Percentiles rank a stretch among this genome's conserved stretches.
These are phyloP conservation scores for Magnolia kwangsiensis DNA, from an alignment of 164 flowering plant species.

Conservation along the genomic window DNA sequence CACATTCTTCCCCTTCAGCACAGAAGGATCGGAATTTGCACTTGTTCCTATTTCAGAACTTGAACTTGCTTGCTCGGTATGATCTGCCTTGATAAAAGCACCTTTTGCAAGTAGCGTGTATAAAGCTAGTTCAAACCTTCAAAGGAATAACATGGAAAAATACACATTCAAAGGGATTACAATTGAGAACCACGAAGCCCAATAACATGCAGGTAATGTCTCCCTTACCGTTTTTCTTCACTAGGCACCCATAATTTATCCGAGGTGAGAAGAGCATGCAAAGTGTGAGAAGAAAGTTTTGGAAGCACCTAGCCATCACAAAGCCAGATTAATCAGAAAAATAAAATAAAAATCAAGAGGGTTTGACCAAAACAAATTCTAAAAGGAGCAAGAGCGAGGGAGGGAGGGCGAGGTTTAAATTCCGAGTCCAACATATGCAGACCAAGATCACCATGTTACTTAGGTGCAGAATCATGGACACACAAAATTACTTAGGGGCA, in stretches of 20 bases:
- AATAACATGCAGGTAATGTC: conserved; percentile 4
- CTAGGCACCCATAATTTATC: conserved; percentile 91
- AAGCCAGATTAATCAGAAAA: conserved; percentile 10
- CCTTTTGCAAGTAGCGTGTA: conserved; percentile 69
- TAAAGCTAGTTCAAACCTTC: conserved; percentile 91
- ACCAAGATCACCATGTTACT: not conserved
- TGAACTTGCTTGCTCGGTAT: conserved; percentile 46
- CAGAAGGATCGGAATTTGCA: conserved; percentile 32
- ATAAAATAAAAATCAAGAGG: too few relatives aligned
- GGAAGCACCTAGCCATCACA: conserved; percentile 69
- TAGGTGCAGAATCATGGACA: not conserved
- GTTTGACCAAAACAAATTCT: not conserved
- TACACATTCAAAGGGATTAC: not conserved
- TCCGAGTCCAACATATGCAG: not conserved
- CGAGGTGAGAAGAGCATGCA: conserved; percentile 83
- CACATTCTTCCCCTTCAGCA: conserved; percentile 37
- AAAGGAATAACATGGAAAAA: not conserved
- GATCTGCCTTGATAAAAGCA: conserved; percentile 42
- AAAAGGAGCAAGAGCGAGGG: not conserved
- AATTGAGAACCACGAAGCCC: not conserved
- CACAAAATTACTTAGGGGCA: too few relatives aligned
- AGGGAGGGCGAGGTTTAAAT: not conserved
- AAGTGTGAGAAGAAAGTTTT: conserved; percentile 85
- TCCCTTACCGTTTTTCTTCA: conserved; percentile 83
- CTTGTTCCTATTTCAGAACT: conserved; percentile 33